Evolutionary conservation across 805 yeast genomes (phyloP).

Genomic region (Babjeviella inositovora): DNA sequence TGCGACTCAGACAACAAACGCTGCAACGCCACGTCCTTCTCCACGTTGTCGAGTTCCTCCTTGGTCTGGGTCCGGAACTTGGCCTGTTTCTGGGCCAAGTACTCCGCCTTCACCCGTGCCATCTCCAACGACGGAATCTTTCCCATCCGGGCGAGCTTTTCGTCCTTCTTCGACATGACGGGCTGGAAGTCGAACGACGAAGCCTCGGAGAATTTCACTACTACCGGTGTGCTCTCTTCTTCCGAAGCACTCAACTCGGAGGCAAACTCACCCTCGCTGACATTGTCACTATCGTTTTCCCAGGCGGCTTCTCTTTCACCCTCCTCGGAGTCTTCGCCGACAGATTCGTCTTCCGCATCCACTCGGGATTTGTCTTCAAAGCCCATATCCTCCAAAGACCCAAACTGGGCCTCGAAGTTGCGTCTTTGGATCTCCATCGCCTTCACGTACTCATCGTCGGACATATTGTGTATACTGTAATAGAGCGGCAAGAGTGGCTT

Average conservation of each 20-base stretch:
- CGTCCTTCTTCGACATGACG: slow-evolving; percentile 15
- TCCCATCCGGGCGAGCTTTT: slow-evolving; percentile 12
- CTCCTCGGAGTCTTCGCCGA: slow-evolving; percentile 3
- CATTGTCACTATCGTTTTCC: slow-evolving; percentile 6
- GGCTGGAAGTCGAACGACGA: no score
- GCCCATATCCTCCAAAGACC: slow-evolving; percentile 37
- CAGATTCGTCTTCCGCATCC: slow-evolving; percentile 2
- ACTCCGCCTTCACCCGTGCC: slow-evolving; percentile 20
- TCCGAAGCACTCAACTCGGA: no score
- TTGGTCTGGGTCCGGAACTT: no score
- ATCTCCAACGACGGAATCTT: slow-evolving; percentile 7
- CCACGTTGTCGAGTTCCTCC: slow-evolving; percentile 33
- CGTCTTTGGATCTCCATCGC: slow-evolving; percentile 36
- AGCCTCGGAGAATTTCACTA: no score
- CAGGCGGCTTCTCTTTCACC: slow-evolving; percentile 9
- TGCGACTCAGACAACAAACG: slow-evolving; percentile 60
- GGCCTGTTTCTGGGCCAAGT: neutral
- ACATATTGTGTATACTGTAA: no score
- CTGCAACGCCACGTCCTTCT: slow-evolving; percentile 61
- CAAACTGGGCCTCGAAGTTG: slow-evolving; percentile 52
- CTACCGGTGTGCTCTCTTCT: slow-evolving; percentile 8
- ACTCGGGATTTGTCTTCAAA: slow-evolving; percentile 24
- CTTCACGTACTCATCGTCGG: slow-evolving; percentile 3
- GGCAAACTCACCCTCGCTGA: slow-evolving; percentile 9
- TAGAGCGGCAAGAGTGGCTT: no score